Conservation (phyloP, 352 stramenopile species). For the Globisporangium paroecandrum region DNA sequence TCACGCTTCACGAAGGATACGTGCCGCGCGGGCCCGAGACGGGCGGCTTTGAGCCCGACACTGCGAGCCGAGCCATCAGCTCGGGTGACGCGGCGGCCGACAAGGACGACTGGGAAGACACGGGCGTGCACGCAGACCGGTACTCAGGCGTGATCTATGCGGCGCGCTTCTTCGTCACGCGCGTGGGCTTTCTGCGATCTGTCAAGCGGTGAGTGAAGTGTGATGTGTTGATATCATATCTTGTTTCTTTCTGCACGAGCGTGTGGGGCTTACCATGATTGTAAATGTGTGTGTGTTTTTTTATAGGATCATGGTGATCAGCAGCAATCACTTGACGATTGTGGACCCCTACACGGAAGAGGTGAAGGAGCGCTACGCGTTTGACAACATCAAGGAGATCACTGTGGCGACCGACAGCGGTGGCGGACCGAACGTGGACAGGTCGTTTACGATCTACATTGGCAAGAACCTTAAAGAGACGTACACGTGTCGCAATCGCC, state of each 20-base stretch:
- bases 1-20: conserved; percentile 58
- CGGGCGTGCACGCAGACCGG: conserved; percentile 55
- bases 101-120: conserved; percentile 40
- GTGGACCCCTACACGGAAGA: conserved; percentile 84
- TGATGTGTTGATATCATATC: background rate
- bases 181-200: conserved; percentile 74
- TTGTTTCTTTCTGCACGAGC: background rate
- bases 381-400: conserved; percentile 88
- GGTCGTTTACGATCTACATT: conserved; percentile 80
- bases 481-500: conserved; percentile 79
- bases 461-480: conserved; percentile 85
- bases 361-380: conserved; percentile 83
- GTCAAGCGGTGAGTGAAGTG: conserved; percentile 43
- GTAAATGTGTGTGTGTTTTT: conserved; percentile 14
- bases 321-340: conserved; percentile 75
- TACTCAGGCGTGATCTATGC: conserved; percentile 84
- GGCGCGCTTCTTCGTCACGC: conserved; percentile 82
- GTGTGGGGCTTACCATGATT: background rate
- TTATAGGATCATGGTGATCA: conserved; percentile 72
- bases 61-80: conserved; percentile 14
- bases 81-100: conserved; percentile 14
- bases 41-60: conserved; percentile 49
- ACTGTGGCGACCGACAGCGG: conserved; percentile 68
- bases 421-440: conserved; percentile 57
- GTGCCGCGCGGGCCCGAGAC: conserved; percentile 70